phyloP scores from a whole-genome alignment of 139 green algal species.

The Nannochloris sp. region DNA sequence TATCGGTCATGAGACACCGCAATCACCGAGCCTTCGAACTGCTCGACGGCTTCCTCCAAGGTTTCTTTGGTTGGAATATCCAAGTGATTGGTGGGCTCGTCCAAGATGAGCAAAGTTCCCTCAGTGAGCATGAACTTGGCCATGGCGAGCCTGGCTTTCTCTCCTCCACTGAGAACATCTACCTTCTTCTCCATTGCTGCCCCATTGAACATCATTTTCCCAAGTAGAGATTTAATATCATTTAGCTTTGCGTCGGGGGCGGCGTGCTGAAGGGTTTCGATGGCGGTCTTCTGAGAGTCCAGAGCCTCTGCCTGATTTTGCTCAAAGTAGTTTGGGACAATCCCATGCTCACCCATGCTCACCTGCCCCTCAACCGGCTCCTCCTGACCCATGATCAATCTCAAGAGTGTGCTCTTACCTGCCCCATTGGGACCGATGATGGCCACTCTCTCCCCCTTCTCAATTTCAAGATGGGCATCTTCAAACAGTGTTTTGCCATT shows the following conservation, averaged over 20 bases:
- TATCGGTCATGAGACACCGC: constrained; percentile 96
- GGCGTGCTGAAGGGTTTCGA: constrained; percentile 69
- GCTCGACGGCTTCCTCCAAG: constrained; percentile 84
- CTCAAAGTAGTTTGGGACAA: constrained; percentile 94
- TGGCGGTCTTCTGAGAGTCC: constrained; percentile 70
- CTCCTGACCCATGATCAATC: constrained; percentile 88
- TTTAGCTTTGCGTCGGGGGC: constrained; percentile 73
- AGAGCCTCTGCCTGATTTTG: constrained; percentile 95
- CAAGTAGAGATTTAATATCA: constrained; percentile 91
- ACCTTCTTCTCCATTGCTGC: constrained; percentile 82
- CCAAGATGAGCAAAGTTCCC: constrained; percentile 83
- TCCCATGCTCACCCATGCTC: constrained; percentile 67
- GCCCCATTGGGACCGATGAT: constrained; percentile 91
- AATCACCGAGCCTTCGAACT: constrained; percentile 89
- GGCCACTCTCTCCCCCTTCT: constrained; percentile 88
- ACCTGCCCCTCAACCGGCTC: constrained; percentile 48
- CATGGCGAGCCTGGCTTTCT: constrained; percentile 91
- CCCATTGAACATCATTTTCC: constrained; percentile 88
- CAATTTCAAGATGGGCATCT: constrained; percentile 67
- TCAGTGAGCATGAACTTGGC: constrained; percentile 99
- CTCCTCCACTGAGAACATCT: constrained; percentile 63
- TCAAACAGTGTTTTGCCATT: constrained; percentile 62
- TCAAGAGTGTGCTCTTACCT: constrained; percentile 94
- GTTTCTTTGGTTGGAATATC: constrained; percentile 99
- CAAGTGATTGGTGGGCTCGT: constrained; percentile 98